Evolutionary conservation across 768 basidiomycete genomes (phyloP).

Genomic region (Suillus plorans): DNA sequence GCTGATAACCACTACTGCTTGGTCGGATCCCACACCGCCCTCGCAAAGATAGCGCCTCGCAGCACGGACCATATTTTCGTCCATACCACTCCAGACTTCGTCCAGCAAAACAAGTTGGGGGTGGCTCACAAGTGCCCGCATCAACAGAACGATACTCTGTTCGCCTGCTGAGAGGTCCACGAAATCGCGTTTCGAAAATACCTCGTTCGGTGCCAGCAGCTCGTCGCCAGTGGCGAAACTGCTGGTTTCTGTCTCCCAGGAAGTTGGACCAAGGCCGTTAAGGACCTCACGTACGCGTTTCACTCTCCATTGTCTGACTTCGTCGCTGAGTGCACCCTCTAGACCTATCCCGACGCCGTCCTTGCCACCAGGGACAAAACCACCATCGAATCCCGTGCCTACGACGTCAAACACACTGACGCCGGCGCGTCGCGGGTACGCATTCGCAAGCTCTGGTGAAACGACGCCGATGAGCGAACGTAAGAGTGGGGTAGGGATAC

Average conservation of each 20-base stretch:
- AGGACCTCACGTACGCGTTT: constrained; percentile 58
- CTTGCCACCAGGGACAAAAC: constrained; percentile 56
- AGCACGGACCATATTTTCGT: constrained; percentile 66
- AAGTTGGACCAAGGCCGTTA: constrained; percentile 55
- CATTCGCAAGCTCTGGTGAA: constrained; percentile 87
- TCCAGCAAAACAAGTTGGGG: constrained; percentile 82
- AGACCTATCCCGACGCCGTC: constrained; percentile 47
- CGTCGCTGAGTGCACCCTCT: constrained; percentile 35
- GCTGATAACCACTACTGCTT: constrained; percentile 83
- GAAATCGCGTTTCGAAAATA: constrained; percentile 55
- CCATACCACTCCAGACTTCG: constrained; percentile 95
- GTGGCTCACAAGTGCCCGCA: constrained; percentile 78
- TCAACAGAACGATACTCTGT: constrained; percentile 79
- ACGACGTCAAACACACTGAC: constrained; percentile 79
- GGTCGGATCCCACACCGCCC: constrained; percentile 49
- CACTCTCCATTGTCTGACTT: constrained; percentile 39
- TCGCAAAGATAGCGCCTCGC: constrained; percentile 62
- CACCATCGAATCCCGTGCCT: constrained; percentile 88
- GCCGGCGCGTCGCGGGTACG: constrained; percentile 74
- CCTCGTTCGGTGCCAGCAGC: constrained; percentile 24
- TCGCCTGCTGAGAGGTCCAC: constrained; percentile 66
- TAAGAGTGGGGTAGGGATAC: constrained; percentile 67
- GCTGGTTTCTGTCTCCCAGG: constrained; percentile 39
- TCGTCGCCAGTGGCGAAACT: not conserved
- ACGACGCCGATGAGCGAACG: constrained; percentile 72